Percentiles rank a stretch among this genome's conserved stretches.
Evolutionary conservation across 2,329 filamentous ascomycete species (phyloP).

Genomic region (Cladorrhinum sp.): DNA sequence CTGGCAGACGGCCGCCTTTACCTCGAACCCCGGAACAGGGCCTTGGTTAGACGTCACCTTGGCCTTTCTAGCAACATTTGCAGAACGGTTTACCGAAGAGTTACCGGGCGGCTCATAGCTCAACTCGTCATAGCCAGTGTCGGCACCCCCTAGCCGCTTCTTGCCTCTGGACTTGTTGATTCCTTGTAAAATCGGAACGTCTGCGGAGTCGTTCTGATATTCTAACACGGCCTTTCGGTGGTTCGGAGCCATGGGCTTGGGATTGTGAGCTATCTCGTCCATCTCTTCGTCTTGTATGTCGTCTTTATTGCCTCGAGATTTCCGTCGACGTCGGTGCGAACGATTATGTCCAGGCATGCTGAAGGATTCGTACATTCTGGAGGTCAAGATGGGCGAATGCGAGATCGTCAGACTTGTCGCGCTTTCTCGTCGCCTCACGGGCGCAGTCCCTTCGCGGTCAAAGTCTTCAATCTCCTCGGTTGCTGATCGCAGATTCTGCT

Average conservation of each 20-base stretch:
- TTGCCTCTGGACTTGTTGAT: not conserved
- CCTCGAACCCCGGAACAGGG: not conserved
- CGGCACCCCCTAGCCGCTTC: conserved; percentile 15
- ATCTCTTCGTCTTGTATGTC: conserved; percentile 11
- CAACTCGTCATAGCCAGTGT: conserved; percentile 14
- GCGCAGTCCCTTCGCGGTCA: conserved; percentile 6
- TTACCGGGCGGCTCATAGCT: not conserved
- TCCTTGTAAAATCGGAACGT: conserved; percentile 10
- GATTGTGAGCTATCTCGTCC: conserved; percentile 14
- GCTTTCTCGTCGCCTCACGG: conserved; percentile 14
- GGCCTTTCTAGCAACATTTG: conserved; percentile 2
- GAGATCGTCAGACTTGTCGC: conserved; percentile 16
- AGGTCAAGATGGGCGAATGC: conserved; percentile 6
- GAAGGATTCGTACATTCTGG: conserved; percentile 12
- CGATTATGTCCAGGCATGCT: not conserved
- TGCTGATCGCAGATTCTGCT: not conserved
- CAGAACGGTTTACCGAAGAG: not conserved
- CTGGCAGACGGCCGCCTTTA: conserved; percentile 17
- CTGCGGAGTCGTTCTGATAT: conserved; percentile 15
- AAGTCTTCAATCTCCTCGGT: conserved; percentile 17
- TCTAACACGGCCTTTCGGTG: conserved; percentile 12
- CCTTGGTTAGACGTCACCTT: not conserved
- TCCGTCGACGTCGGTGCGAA: conserved; percentile 18
- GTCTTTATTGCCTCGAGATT: not conserved
- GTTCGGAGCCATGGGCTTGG: not conserved